Evolutionary conservation across 768 basidiomycete species (phyloP).

Genomic region (Leucocoprinus sp.): DNA sequence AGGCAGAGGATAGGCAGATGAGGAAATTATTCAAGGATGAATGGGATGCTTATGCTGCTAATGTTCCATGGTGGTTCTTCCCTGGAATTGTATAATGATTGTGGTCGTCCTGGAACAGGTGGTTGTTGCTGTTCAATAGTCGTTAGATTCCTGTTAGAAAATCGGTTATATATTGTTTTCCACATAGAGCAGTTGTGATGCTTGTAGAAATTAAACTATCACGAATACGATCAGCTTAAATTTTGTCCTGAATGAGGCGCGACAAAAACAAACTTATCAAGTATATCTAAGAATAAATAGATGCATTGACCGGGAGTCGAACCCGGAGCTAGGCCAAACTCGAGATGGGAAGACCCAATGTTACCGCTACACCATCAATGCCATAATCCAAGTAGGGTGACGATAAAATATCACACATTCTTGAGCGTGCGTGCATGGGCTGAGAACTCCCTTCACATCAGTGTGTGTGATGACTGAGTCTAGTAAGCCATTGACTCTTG

Average conservation of each 20-base stretch:
- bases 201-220: too few relatives aligned
- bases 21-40: constrained; percentile 33
- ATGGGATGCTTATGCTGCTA: constrained; percentile 39
- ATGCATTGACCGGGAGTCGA: constrained; percentile 48
- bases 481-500: too few relatives aligned
- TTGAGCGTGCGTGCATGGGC: too few relatives aligned
- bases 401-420: too few relatives aligned
- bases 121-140: not conserved
- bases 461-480: too few relatives aligned
- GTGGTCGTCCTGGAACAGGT: not conserved
- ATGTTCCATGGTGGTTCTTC: constrained; percentile 42
- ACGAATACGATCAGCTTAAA: too few relatives aligned
- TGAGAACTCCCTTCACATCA: too few relatives aligned
- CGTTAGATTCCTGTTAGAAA: not conserved
- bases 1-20: constrained; percentile 45
- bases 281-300: constrained; percentile 7
- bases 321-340: constrained; percentile 49
- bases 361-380: constrained; percentile 75
- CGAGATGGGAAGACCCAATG: constrained; percentile 89
- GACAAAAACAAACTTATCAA: too few relatives aligned
- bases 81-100: constrained; percentile 27
- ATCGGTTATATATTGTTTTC: too few relatives aligned
- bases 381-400: too few relatives aligned
- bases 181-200: too few relatives aligned
- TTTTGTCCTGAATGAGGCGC: too few relatives aligned